Percentiles rank a stretch among this genome's conserved stretches.
Evolutionary conservation across 306 rosid genomes (phyloP).

Genomic region (Trichosanthes cucumerina): DNA sequence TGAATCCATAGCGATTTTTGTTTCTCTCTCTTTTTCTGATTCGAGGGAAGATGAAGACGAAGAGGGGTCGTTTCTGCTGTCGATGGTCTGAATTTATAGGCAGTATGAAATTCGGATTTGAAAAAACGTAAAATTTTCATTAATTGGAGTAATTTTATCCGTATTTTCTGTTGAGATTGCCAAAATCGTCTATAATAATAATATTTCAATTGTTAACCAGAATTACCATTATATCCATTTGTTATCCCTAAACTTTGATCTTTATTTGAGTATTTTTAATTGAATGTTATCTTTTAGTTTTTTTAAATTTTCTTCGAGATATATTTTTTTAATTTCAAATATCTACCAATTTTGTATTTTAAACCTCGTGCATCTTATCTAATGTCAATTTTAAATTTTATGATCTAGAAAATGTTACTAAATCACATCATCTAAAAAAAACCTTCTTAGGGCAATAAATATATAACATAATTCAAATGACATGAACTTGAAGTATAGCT

Average conservation of each 20-base stretch:
- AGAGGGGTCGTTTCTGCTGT: neutral
- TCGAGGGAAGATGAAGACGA: neutral
- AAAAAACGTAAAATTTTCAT: neutral
- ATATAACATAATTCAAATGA: too few species aligned
- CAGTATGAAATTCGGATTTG: neutral
- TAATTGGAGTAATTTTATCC: neutral
- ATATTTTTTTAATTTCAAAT: too few species aligned
- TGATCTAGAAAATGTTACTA: neutral
- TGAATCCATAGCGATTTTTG: slow-evolving; percentile 36
- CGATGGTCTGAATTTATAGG: neutral
- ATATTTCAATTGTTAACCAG: neutral
- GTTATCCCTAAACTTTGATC: neutral
- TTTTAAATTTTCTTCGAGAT: too few species aligned
- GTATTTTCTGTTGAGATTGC: neutral
- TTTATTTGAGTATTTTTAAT: neutral
- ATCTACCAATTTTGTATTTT: too few species aligned
- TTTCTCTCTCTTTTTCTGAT: neutral
- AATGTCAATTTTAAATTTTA: neutral
- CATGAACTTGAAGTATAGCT: too few species aligned
- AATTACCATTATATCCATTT: neutral
- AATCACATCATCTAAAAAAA: too few species aligned
- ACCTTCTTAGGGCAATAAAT: too few species aligned
- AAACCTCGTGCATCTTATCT: neutral
- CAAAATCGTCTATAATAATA: neutral
- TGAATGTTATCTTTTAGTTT: too few species aligned